Evolutionary conservation across 306 rosid genomes (phyloP).

Genomic region (Arachis stenosperma): DNA sequence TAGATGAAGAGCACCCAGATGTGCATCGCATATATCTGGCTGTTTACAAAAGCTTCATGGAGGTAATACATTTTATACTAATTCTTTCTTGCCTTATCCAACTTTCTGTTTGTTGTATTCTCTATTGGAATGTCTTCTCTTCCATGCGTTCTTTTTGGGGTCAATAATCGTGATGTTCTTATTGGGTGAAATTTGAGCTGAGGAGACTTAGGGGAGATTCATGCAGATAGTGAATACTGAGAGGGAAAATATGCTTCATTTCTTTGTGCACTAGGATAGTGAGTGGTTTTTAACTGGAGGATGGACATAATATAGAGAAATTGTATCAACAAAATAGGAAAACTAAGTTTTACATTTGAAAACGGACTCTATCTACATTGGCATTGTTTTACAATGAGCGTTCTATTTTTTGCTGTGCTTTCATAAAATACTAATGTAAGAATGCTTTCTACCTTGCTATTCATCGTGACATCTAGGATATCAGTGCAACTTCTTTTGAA

Average conservation of each 20-base stretch:
- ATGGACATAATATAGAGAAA: not conserved
- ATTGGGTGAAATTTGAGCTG: not conserved
- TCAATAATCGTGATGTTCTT: not conserved
- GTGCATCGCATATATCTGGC: constrained; percentile 80
- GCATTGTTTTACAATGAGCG: constrained; percentile 1
- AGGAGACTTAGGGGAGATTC: constrained; percentile 4
- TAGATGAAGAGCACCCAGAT: constrained; percentile 75
- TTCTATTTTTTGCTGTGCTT: not conserved
- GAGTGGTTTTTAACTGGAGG: not conserved
- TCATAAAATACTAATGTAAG: not conserved
- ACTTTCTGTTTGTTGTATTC: not conserved
- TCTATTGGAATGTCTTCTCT: constrained; percentile 14
- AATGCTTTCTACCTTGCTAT: not conserved
- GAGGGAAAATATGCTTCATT: constrained; percentile 7
- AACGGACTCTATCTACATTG: not conserved
- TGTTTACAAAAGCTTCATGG: constrained; percentile 94
- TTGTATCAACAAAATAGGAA: not conserved
- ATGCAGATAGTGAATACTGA: not conserved
- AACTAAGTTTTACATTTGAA: constrained; percentile 2
- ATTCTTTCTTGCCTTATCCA: not conserved
- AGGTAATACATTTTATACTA: constrained; percentile 55
- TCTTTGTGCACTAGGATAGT: constrained; percentile 4
- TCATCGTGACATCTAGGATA: not conserved
- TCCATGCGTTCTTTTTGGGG: not conserved
- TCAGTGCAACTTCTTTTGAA: not conserved